A percentile compares a stretch with the other conserved stretches of the same genome.
Conservation (phyloP, 2,329 filamentous ascomycete species). For the Phialophora macrospora region DNA sequence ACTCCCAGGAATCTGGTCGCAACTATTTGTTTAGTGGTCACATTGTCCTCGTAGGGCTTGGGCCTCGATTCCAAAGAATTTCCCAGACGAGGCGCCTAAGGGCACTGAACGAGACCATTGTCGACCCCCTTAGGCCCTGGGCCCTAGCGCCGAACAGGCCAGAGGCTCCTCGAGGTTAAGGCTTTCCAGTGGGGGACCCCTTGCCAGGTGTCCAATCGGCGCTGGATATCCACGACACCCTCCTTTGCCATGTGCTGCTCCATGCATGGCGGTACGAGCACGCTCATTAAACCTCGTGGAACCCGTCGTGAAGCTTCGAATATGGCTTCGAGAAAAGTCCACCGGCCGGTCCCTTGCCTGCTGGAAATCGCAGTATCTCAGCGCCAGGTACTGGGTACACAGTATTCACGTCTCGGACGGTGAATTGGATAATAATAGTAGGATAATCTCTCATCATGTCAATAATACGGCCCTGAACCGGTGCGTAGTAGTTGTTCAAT, state of each 20-base stretch:
- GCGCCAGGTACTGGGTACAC: not conserved
- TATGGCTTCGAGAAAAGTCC: constrained; percentile 26
- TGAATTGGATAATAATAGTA: not conserved
- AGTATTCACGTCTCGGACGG: not conserved
- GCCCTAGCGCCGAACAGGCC: not conserved
- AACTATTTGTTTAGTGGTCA: not conserved
- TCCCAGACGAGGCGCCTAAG: not conserved
- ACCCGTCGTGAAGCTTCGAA: not conserved
- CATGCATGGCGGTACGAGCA: not conserved
- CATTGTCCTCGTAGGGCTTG: not conserved
- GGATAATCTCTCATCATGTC: not conserved
- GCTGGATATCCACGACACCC: not conserved
- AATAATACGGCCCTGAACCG: not conserved
- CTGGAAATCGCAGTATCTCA: not conserved
- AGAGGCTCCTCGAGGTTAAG: not conserved
- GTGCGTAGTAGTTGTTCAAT: not conserved
- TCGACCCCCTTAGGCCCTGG: too few species aligned
- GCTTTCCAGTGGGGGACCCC: not conserved
- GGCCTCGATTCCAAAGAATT: not conserved
- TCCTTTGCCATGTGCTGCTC: constrained; percentile 2
- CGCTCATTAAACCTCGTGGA: constrained; percentile 6
- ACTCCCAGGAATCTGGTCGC: not conserved
- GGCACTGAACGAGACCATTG: not conserved
- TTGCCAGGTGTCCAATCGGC: not conserved
- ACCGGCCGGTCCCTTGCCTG: not conserved